Conservation (phyloP, 2,329 filamentous ascomycete species). For the Tolypocladium paradoxum region DNA sequence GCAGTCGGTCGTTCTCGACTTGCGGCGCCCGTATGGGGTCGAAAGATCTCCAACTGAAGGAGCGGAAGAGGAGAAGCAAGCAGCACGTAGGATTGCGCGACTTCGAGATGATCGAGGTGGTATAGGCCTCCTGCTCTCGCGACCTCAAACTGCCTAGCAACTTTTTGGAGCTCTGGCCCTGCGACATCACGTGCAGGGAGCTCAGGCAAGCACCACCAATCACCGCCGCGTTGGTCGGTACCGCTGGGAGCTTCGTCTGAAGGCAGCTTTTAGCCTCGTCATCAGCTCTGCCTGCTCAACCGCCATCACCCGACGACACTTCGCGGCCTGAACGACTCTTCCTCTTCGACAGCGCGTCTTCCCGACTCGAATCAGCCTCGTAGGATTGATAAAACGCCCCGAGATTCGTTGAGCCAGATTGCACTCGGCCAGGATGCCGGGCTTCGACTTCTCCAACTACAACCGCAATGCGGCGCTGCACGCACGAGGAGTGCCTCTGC, state of each 20-base stretch:
- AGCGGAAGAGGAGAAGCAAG: neutral
- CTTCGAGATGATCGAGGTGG: neutral
- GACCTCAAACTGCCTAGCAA: constrained; percentile 3
- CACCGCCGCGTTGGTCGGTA: constrained; percentile 9
- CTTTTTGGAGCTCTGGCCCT: constrained; percentile 9
- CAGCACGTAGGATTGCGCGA: neutral
- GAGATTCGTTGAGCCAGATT: neutral
- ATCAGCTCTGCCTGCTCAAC: constrained; percentile 27
- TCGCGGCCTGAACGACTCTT: neutral
- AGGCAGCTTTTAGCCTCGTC: constrained; percentile 47
- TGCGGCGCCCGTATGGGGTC: neutral
- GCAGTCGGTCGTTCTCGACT: neutral
- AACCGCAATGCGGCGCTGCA: constrained; percentile 97
- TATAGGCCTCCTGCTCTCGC: neutral
- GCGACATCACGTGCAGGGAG: constrained; percentile 14
- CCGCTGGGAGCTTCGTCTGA: constrained; percentile 15
- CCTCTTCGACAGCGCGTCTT: neutral
- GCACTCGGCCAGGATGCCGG: constrained; percentile 57
- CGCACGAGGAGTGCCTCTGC: constrained; percentile 83
- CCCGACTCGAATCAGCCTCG: neutral
- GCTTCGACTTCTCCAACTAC: constrained; percentile 99
- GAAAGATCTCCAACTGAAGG: neutral
- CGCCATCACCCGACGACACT: constrained; percentile 3
- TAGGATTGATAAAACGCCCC: constrained; percentile 1
- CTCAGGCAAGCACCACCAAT: constrained; percentile 16